A percentile compares a stretch with the other conserved stretches of the same genome.
Evolutionary conservation across 1,139 yeast genomes (phyloP).

Genomic region (Diutina scorzettiae): DNA sequence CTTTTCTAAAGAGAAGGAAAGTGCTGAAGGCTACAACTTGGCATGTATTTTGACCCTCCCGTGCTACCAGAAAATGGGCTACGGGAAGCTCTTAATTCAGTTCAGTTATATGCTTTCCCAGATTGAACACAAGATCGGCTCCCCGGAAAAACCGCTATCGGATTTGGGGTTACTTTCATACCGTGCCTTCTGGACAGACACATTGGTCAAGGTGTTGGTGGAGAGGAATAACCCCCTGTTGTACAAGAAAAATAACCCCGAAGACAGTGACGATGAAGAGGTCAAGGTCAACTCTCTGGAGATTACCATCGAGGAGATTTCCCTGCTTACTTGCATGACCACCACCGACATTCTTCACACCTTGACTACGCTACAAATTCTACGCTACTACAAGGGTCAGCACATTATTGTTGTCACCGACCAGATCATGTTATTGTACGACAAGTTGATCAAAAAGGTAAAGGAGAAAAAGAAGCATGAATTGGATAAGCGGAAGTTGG

Average conservation of each 20-base stretch:
- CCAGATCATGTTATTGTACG: conserved; percentile 67
- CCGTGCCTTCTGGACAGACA: conserved; percentile 95
- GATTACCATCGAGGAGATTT: conserved; percentile 85
- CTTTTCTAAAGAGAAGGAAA: conserved; percentile 92
- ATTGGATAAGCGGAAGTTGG: conserved; percentile 57
- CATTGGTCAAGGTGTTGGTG: conserved; percentile 61
- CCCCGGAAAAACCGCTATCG: conserved; percentile 94
- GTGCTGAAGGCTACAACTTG: conserved; percentile 90
- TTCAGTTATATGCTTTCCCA: conserved; percentile 85
- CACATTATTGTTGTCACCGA: conserved; percentile 88
- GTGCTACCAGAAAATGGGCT: conserved; percentile 92
- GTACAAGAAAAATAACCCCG: conserved; percentile 22
- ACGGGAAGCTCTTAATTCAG: conserved; percentile 81
- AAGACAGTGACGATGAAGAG: conserved; percentile 16
- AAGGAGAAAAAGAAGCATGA: conserved; percentile 62
- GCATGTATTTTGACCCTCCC: conserved; percentile 96
- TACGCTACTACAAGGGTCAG: conserved; percentile 90
- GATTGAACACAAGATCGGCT: conserved; percentile 82
- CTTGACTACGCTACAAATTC: conserved; percentile 77
- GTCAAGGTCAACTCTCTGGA: conserved; percentile 22
- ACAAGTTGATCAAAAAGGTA: conserved; percentile 46
- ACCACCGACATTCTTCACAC: conserved; percentile 93
- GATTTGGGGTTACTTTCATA: conserved; percentile 88
- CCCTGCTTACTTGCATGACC: conserved; percentile 83
- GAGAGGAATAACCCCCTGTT: conserved; percentile 40